Conservation (phyloP, 495 filamentous ascomycete species). For the Hypoxylon lienhwacheense region DNA sequence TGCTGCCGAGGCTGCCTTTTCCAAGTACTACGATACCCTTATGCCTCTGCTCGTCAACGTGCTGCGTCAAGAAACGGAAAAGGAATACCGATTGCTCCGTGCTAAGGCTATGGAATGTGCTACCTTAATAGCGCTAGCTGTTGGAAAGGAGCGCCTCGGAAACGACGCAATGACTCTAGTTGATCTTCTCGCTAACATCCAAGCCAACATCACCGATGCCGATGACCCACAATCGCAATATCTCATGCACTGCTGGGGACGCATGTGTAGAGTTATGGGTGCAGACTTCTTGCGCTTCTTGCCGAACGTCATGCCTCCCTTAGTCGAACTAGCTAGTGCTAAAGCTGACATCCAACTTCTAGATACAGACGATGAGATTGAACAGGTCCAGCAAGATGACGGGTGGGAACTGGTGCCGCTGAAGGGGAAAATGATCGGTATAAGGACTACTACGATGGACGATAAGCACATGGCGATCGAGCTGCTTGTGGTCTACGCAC, state of each 20-base stretch:
- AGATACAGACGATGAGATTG: constrained; percentile 93
- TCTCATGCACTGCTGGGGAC: constrained; percentile 97
- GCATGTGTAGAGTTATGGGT: constrained; percentile 95
- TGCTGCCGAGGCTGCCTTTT: constrained; percentile 92
- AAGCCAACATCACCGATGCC: constrained; percentile 81
- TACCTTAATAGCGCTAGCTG: constrained; percentile 92
- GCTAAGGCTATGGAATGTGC: constrained; percentile 99
- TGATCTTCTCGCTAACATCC: constrained; percentile 81
- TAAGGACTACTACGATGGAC: constrained; percentile 93
- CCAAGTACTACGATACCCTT: constrained; percentile 90
- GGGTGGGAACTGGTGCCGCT: constrained; percentile 97
- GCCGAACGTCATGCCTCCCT: constrained; percentile 88
- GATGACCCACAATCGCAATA: constrained; percentile 98
- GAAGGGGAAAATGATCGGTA: constrained; percentile 96
- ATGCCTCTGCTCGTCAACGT: constrained; percentile 96
- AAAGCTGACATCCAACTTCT: constrained; percentile 97
- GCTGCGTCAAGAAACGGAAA: constrained; percentile 81
- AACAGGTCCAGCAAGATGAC: constrained; percentile 90
- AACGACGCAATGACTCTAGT: constrained; percentile 83
- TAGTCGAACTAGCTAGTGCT: constrained; percentile 86
- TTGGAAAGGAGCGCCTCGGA: constrained; percentile 90
- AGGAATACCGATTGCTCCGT: constrained; percentile 85
- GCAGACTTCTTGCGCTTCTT: constrained; percentile 90
- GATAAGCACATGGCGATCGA: constrained; percentile 99
- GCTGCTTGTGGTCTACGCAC: constrained; percentile 93